These are phyloP conservation scores for Hygrophoropsis aurantiaca DNA, from an alignment of 768 basidiomycete species.

Conservation along the genomic window DNA sequence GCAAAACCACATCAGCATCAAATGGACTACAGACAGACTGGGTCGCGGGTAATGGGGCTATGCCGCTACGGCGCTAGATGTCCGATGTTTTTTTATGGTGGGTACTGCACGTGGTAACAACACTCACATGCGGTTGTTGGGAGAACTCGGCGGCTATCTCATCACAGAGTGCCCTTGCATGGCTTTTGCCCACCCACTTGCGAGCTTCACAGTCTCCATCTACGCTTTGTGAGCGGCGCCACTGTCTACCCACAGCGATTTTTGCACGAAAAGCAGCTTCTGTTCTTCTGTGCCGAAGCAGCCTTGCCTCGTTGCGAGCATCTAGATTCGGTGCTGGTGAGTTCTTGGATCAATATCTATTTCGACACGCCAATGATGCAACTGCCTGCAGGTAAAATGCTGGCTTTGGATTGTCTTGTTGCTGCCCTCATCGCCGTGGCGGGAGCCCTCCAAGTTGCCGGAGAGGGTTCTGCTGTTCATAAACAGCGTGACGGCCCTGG, in stretches of 20 bases:
- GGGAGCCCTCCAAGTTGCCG: neutral
- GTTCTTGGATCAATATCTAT: no score
- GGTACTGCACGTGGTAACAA: neutral
- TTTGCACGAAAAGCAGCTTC: no score
- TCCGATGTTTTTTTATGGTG: neutral
- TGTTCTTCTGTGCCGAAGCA: neutral
- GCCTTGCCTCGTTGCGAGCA: no score
- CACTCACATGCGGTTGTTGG: neutral
- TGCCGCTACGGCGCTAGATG: neutral
- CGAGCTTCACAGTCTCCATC: neutral
- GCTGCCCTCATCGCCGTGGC: neutral
- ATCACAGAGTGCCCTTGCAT: neutral
- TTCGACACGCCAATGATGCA: neutral
- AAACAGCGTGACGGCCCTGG: constrained; percentile 22
- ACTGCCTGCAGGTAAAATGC: neutral
- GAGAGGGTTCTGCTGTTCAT: constrained; percentile 13
- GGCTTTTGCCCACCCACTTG: no score
- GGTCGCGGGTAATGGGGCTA: neutral
- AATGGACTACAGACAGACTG: neutral
- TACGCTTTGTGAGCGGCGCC: neutral
- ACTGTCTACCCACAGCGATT: neutral
- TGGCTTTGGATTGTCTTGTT: neutral
- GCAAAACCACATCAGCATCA: neutral
- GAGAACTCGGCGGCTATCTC: neutral
- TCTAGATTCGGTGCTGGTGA: neutral